A percentile compares a stretch with the other conserved stretches of the same genome.
These are phyloP conservation scores for Neonectria punicea DNA, from an alignment of 2,329 filamentous ascomycete species.

Conservation along the genomic window DNA sequence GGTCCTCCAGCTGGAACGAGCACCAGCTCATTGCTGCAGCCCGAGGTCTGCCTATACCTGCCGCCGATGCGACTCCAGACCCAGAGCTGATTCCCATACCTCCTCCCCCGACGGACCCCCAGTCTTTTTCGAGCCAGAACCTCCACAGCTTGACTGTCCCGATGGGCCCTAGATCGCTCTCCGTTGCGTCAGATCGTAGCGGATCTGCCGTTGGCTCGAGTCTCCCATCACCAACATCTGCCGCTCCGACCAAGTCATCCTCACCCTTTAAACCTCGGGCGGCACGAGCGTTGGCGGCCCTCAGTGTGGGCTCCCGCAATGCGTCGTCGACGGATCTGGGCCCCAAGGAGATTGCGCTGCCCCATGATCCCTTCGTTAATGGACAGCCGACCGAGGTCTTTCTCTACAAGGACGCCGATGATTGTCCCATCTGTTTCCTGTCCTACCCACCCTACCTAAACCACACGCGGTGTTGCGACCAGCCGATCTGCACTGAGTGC, in stretches of 20 bases:
- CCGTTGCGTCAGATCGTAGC: slow-evolving; percentile 77
- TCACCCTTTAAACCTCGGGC: slow-evolving; percentile 82
- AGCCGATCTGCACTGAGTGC: slow-evolving; percentile 96
- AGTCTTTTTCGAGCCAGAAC: slow-evolving; percentile 63
- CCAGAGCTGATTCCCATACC: slow-evolving; percentile 68
- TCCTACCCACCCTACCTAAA: slow-evolving; percentile 97
- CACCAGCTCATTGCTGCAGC: slow-evolving; percentile 94
- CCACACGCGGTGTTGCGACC: slow-evolving; percentile 93
- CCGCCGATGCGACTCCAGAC: slow-evolving; percentile 83
- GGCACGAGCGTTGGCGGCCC: slow-evolving; percentile 84
- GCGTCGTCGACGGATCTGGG: slow-evolving; percentile 76
- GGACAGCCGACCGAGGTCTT: slow-evolving; percentile 94
- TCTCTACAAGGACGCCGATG: slow-evolving; percentile 88
- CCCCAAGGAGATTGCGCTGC: slow-evolving; percentile 82
- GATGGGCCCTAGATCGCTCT: slow-evolving; percentile 80
- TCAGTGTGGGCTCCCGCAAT: slow-evolving; percentile 79
- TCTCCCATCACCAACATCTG: slow-evolving; percentile 59
- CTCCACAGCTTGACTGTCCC: slow-evolving; percentile 82
- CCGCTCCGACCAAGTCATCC: slow-evolving; percentile 51
- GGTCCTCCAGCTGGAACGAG: slow-evolving; percentile 89
- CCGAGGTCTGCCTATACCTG: slow-evolving; percentile 83
- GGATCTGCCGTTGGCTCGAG: slow-evolving; percentile 69
- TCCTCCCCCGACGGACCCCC: slow-evolving; percentile 57
- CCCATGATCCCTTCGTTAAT: slow-evolving; percentile 88
- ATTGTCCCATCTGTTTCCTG: slow-evolving; percentile 97